These are phyloP conservation scores for Lycium barbarum DNA, from an alignment of 257 asterid genomes.

Conservation along the genomic window DNA sequence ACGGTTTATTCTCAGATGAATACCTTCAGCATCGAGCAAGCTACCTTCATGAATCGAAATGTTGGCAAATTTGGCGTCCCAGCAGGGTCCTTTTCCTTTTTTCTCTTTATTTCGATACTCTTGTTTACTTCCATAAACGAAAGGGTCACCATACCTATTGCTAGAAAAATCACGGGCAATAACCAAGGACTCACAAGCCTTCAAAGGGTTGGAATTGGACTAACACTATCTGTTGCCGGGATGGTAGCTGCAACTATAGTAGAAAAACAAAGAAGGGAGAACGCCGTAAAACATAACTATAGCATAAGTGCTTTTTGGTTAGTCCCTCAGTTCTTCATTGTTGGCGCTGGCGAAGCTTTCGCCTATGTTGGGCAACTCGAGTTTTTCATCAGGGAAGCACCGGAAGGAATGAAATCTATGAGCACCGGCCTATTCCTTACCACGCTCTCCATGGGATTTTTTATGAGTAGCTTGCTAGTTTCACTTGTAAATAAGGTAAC, in stretches of 20 bases:
- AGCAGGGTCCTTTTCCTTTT: constrained; percentile 68
- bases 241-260: constrained; percentile 69
- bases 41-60: constrained; percentile 68
- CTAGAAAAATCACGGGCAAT: constrained; percentile 56
- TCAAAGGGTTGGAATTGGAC: constrained; percentile 74
- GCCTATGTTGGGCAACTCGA: constrained; percentile 86
- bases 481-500: constrained; percentile 59
- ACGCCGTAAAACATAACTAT: neutral
- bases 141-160: constrained; percentile 58
- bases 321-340: constrained; percentile 74
- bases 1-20: constrained; percentile 88
- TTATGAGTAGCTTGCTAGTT: constrained; percentile 73
- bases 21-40: constrained; percentile 87
- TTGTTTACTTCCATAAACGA: constrained; percentile 76
- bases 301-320: constrained; percentile 71
- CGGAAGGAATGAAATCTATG: constrained; percentile 83
- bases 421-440: constrained; percentile 74
- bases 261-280: constrained; percentile 53
- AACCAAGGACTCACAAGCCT: constrained; percentile 67
- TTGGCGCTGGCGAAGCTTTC: constrained; percentile 86
- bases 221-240: constrained; percentile 58
- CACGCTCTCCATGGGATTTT: constrained; percentile 74
- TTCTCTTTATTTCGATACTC: constrained; percentile 71
- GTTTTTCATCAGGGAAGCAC: constrained; percentile 79
- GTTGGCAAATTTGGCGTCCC: constrained; percentile 62